These are phyloP conservation scores for Populus hybrid DNA, from an alignment of 441 rosid species.

Conservation along the genomic window DNA sequence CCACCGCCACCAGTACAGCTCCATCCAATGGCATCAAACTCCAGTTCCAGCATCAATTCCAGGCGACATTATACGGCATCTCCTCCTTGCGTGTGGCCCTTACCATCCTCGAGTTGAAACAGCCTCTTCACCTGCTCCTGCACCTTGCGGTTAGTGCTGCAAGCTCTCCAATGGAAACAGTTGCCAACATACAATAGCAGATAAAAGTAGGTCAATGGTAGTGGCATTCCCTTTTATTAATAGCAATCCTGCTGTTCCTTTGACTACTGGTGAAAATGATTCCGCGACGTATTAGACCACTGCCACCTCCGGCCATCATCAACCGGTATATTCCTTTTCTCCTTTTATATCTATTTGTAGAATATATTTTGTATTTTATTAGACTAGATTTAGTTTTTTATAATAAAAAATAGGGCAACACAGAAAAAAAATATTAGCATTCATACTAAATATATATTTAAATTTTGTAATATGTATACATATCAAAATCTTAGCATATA, in stretches of 20 bases:
- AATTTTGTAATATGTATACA: too few species aligned
- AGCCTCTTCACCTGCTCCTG: slow-evolving; percentile 51
- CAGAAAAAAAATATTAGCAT: too few species aligned
- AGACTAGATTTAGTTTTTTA: too few species aligned
- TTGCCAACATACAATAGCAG: slow-evolving; percentile 43
- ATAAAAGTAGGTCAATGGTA: slow-evolving; percentile 49
- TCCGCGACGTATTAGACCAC: slow-evolving; percentile 76
- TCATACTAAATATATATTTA: too few species aligned
- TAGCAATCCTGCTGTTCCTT: slow-evolving; percentile 90
- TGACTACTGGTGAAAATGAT: slow-evolving; percentile 92
- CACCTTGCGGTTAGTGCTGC: slow-evolving; percentile 30
- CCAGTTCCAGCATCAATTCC: slow-evolving; percentile 29
- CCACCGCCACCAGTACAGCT: slow-evolving; percentile 23
- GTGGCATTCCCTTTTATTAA: slow-evolving; percentile 68
- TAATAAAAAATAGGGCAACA: too few species aligned
- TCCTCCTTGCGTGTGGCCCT: slow-evolving; percentile 82
- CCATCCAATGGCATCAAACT: slow-evolving; percentile 33
- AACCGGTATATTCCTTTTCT: slow-evolving; percentile 30
- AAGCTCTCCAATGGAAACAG: slow-evolving; percentile 30
- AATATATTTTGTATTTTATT: too few species aligned
- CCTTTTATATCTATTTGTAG: background rate
- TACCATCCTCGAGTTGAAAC: slow-evolving; percentile 57
- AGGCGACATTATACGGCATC: slow-evolving; percentile 58
- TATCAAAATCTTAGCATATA: too few species aligned
- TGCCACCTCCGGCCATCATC: slow-evolving; percentile 47